Percentiles rank a stretch among this genome's conserved stretches.
These are phyloP conservation scores for Odonthalia washingtoniensis DNA, from an alignment of 31 red algal species.

Conservation along the genomic window DNA sequence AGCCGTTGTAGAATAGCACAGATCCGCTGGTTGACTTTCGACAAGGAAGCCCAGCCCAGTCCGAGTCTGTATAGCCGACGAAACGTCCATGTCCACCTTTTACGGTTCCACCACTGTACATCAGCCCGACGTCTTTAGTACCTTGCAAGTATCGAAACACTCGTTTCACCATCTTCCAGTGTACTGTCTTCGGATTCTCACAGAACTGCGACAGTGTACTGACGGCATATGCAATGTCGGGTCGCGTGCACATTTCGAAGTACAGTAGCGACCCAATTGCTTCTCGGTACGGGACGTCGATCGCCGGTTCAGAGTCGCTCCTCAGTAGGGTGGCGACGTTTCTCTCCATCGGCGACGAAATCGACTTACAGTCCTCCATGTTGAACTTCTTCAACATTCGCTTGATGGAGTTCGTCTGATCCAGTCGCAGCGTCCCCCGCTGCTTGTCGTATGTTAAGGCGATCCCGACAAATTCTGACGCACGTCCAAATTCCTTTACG, in stretches of 20 bases:
- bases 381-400: constrained; percentile 32
- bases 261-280: constrained; percentile 17
- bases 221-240: constrained; percentile 28
- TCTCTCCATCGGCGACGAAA: constrained; percentile 31
- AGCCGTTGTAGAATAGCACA: constrained; percentile 22
- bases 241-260: not conserved
- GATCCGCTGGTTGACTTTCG: constrained; percentile 11
- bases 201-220: not conserved
- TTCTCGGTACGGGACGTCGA: constrained; percentile 38
- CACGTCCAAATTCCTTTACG: not conserved
- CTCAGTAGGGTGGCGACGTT: not conserved
- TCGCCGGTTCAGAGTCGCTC: not conserved
- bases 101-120: not conserved
- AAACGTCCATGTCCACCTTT: not conserved
- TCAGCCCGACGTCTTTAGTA: not conserved
- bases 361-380: constrained; percentile 20
- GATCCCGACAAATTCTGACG: constrained; percentile 32
- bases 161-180: constrained; percentile 39
- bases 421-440: not conserved
- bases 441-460: not conserved
- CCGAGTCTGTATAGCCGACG: constrained; percentile 10
- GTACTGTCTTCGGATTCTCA: not conserved
- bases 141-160: constrained; percentile 32
- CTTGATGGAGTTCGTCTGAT: not conserved
- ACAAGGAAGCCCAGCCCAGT: not conserved